Base-by-base conservation (phyloP, 257 asterid species). In the Thymus quinquecostatus region DNA sequence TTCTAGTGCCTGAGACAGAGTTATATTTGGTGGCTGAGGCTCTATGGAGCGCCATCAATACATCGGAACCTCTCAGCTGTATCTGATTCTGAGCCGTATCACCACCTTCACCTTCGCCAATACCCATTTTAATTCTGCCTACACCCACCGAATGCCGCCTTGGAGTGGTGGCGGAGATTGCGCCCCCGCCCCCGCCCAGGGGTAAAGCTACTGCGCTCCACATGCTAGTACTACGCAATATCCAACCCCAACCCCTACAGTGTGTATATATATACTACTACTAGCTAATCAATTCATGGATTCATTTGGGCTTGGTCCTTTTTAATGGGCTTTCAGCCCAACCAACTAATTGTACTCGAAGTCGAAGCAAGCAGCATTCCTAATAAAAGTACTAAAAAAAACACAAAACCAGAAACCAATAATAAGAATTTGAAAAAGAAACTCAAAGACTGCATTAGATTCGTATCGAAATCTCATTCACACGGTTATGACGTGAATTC, bases 51-150 rank as follows among this genome's bases (percentile, higher is more conserved):
- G 94, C 96, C 73, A 74, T 72, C 78, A 87, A 75, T 32, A 85
- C 79, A 60, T 79, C 92, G 51, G 89, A 81, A 13, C 92, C 94
- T 9, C 84, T 82, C 76, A 84, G 77, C 74, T 68, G 71, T 60
- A 36, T 43, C 54, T 36, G 58, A 40, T 30, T 21, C 21, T 21
- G 21, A 21, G 21, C 21, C 21, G 21, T 21, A 21, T 21, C 21
- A 21, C 21, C 21, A 21, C 21, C 60, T n/a, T 32, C 10, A 10
- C 61, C 61, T 45, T 55, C 61, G 47, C 27, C n/a, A 50, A 43
- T 5, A 9, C 7, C 13, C 12, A 11, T 53, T 54, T 68, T 29
- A 13, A 1, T 5, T 36, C 65, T n/a, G 30, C 50, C 62, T 8
- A n/a, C 62, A 55, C 65, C 30, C 48, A 60, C 32, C 32, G 14